Conservation (phyloP, 805 yeast species). For the Starmera amethionina region DNA sequence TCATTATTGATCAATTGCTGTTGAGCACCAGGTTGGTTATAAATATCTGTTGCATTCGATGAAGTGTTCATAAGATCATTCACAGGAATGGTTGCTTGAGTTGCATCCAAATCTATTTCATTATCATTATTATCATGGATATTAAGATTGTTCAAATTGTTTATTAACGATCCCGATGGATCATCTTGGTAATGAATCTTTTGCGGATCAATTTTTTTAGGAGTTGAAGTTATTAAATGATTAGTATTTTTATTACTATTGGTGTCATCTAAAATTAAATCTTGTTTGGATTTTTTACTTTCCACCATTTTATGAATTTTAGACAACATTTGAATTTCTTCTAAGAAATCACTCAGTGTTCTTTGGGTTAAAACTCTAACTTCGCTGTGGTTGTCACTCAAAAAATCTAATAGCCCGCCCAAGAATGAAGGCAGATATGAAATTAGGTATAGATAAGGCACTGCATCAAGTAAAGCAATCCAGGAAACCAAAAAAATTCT, state of each 20-base stretch:
- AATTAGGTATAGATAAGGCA: conserved; percentile 83
- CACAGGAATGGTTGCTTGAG: conserved; percentile 2
- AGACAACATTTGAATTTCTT: conserved; percentile 71
- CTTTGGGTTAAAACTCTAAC: conserved; percentile 80
- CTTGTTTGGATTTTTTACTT: conserved; percentile 13
- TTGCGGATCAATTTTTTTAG: not conserved
- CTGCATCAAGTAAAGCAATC: conserved; percentile 85
- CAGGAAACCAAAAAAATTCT: conserved; percentile 88
- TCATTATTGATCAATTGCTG: not conserved
- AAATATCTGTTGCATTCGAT: too few relatives aligned
- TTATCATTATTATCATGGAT: not conserved
- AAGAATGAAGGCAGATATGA: conserved; percentile 83
- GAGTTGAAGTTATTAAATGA: conserved; percentile 3
- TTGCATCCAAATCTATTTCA: not conserved
- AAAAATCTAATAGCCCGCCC: conserved; percentile 70
- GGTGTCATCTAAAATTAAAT: conserved; percentile 5
- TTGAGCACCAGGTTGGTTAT: too few relatives aligned
- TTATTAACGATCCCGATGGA: too few relatives aligned
- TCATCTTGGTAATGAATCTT: conserved; percentile 1
- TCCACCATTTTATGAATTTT: conserved; percentile 51
- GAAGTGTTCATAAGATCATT: not conserved
- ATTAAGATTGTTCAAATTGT: not conserved
- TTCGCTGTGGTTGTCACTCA: conserved; percentile 78
- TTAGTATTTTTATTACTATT: not conserved
- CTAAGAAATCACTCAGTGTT: conserved; percentile 61